Evolutionary conservation across 1,139 yeast genomes (phyloP).

Genomic region (Candida sp.): DNA sequence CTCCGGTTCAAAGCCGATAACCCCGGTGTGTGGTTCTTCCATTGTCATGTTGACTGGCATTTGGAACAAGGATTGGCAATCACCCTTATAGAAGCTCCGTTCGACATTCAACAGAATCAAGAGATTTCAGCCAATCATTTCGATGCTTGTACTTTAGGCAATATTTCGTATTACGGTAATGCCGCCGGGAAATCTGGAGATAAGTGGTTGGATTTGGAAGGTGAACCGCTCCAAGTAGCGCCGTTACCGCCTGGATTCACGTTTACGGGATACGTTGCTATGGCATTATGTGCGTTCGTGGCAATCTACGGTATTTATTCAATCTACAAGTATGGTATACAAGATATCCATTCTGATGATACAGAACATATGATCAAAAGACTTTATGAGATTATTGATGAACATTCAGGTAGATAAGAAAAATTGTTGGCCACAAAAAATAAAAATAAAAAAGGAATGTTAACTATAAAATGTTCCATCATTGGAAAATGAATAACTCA

Average conservation of each 20-base stretch:
- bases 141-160: slow-evolving; percentile 53
- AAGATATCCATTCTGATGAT: slow-evolving; percentile 58
- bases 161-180: slow-evolving; percentile 59
- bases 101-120: slow-evolving; percentile 48
- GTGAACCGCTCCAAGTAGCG: slow-evolving; percentile 64
- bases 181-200: slow-evolving; percentile 72
- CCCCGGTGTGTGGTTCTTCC: slow-evolving; percentile 67
- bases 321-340: slow-evolving; percentile 79
- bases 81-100: slow-evolving; percentile 49
- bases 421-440: no score
- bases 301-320: slow-evolving; percentile 78
- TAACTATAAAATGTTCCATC: no score
- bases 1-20: slow-evolving; percentile 55
- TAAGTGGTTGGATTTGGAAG: slow-evolving; percentile 63
- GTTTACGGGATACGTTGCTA: slow-evolving; percentile 83
- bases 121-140: slow-evolving; percentile 54
- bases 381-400: slow-evolving; percentile 40
- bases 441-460: no score
- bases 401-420: slow-evolving; percentile 15
- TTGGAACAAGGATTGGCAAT: slow-evolving; percentile 59
- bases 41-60: slow-evolving; percentile 66
- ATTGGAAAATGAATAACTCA: no score
- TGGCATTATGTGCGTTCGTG: slow-evolving; percentile 73
- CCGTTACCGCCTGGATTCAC: slow-evolving; percentile 86
- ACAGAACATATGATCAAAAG: slow-evolving; percentile 52